phyloP scores from a whole-genome alignment of 768 basidiomycete genomes.

The Mycena galericulata region DNA sequence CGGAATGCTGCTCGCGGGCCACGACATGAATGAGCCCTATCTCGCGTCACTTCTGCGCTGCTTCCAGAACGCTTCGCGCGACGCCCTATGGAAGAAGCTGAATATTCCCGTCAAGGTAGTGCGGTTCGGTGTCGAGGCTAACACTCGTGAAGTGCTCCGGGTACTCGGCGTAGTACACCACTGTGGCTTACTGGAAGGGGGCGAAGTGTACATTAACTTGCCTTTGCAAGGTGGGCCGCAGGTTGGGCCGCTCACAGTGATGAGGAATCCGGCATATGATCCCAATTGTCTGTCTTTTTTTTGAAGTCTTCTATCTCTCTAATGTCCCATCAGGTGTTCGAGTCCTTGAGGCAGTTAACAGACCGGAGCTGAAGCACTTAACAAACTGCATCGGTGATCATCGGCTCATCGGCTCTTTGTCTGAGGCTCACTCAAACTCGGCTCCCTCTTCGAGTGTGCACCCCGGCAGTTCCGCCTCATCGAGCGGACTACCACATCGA shows the following conservation, averaged over 20 bases:
- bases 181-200: slow-evolving; percentile 33
- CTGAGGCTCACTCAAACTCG: no score
- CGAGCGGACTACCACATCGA: no score
- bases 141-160: slow-evolving; percentile 28
- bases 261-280: slow-evolving; percentile 38
- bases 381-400: slow-evolving; percentile 37
- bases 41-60: slow-evolving; percentile 27
- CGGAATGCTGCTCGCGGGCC: slow-evolving; percentile 37
- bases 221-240: slow-evolving; percentile 30
- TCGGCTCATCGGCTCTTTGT: no score
- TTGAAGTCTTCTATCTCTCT: background rate
- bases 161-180: slow-evolving; percentile 37
- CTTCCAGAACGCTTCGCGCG: slow-evolving; percentile 29
- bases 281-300: slow-evolving; percentile 27
- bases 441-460: no score
- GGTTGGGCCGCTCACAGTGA: slow-evolving; percentile 30
- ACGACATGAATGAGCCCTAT: slow-evolving; percentile 38
- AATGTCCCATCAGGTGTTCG: slow-evolving; percentile 27
- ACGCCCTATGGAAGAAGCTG: slow-evolving; percentile 34
- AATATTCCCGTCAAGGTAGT: slow-evolving; percentile 36
- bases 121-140: no score
- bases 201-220: slow-evolving; percentile 40
- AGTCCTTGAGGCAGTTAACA: slow-evolving; percentile 36
- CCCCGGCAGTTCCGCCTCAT: no score
- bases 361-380: slow-evolving; percentile 26